These are phyloP conservation scores for Pistacia atlantica DNA, from an alignment of 345 rosid genomes.

Conservation along the genomic window DNA sequence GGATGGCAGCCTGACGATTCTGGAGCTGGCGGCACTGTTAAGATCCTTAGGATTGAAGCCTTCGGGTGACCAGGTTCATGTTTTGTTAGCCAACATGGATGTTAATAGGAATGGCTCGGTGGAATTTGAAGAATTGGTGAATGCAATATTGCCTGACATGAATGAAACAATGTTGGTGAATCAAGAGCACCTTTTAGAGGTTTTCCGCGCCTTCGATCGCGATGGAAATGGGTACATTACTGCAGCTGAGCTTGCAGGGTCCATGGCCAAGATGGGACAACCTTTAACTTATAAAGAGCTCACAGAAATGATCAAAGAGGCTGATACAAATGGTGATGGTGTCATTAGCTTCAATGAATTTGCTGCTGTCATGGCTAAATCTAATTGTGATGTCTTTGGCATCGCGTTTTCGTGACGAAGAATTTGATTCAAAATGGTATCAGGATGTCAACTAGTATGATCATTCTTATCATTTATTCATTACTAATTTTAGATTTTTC, in stretches of 20 bases:
- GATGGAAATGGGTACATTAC: slow-evolving; percentile 84
- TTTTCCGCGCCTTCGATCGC: slow-evolving; percentile 70
- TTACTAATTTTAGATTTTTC: slow-evolving; percentile 6
- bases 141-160: slow-evolving; percentile 55
- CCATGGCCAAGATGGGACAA: slow-evolving; percentile 92
- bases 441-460: too few relatives aligned
- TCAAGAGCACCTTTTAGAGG: slow-evolving; percentile 58
- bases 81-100: slow-evolving; percentile 72
- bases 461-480: neutral
- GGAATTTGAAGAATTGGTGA: slow-evolving; percentile 80
- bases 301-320: slow-evolving; percentile 76
- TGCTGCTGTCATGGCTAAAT: slow-evolving; percentile 72
- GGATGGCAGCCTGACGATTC: slow-evolving; percentile 88
- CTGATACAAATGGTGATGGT: slow-evolving; percentile 81
- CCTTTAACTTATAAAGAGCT: slow-evolving; percentile 73
- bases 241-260: slow-evolving; percentile 74
- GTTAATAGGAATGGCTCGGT: slow-evolving; percentile 76
- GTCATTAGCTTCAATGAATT: slow-evolving; percentile 77
- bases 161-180: slow-evolving; percentile 53
- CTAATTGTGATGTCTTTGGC: slow-evolving; percentile 57
- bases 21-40: slow-evolving; percentile 84
- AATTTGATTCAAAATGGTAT: slow-evolving; percentile 9
- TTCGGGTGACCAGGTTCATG: slow-evolving; percentile 71
- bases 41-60: slow-evolving; percentile 81
- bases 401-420: slow-evolving; percentile 24